Base-by-base conservation (phyloP, 176 grass and related monocot genomes). In the Phyllostachys edulis region DNA sequence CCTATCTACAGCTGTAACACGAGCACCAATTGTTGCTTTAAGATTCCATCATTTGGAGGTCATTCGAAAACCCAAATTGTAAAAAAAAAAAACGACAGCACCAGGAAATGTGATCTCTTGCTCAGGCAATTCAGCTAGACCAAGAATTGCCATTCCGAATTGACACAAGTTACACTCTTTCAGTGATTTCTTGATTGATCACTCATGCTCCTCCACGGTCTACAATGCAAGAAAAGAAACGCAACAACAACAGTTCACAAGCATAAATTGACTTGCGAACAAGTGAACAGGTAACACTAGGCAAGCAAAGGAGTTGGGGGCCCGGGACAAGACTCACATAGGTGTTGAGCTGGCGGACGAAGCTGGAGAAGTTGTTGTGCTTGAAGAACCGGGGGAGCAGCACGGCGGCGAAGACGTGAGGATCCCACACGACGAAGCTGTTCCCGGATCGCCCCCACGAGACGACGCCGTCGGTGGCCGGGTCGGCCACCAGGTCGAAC, bases 331-430 rank as follows among this genome's bases (percentile, higher is more conserved):
- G 12, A 90, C 87, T 94, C 87, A 91, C 91, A 62, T 77, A 96
- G 46, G 94, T 96, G 80, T 96, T 96, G 61, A 93, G 94, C 91
- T 96, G 94, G 9, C 94, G 72, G 42, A 96, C 93, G 76, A 96
- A 96, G 86, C 93, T 96, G 75, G 90, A 96, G 90, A 92, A 96
- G 72, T 96, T 96, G 59, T 23, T 60, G 85, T 96, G 93, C 86
- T 96, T 96, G 93, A 96, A 96, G 67, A 92, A 89, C 23, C 90
- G 82, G 3, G 93, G 93, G 65, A 95, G 86, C 44, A 95, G 88
- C 56, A 79, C 81, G 70, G 86, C 82, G 41, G 93, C 82, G 67
- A 95, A 95, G 39, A 77, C 79, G 49, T 95, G 90, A 5, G 90
- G 90, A 18, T 92, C 90, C 93, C 93, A 95, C n/a, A 95, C 93